Conservation (phyloP, 2,329 filamentous ascomycete genomes). For the Neurospora crassa region DNA sequence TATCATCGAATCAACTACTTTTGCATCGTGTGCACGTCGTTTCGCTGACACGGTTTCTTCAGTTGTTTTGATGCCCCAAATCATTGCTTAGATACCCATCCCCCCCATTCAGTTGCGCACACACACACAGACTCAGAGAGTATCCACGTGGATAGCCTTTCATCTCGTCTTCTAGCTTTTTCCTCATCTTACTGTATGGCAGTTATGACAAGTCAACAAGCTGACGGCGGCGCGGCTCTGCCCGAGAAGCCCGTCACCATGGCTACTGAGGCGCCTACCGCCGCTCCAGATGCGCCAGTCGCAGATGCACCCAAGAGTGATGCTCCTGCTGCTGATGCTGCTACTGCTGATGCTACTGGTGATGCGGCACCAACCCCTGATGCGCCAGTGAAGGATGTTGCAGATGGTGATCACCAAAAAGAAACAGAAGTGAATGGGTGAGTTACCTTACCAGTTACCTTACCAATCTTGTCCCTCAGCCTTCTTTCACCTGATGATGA, state of each 20-base stretch:
- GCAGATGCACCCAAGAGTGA: background rate
- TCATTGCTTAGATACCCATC: background rate
- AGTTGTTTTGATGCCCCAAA: background rate
- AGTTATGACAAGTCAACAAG: constrained; percentile 42
- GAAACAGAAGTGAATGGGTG: constrained; percentile 2
- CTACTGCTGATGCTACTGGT: background rate
- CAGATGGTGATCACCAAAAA: background rate
- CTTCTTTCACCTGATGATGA: background rate
- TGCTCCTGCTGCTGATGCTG: background rate
- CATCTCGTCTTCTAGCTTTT: constrained; percentile 6
- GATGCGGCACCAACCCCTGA: background rate
- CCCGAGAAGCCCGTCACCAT: constrained; percentile 43
- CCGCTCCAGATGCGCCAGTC: background rate
- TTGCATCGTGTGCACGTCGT: background rate
- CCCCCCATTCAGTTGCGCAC: background rate
- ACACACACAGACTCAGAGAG: background rate
- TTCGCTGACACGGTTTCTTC: background rate
- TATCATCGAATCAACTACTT: background rate
- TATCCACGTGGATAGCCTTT: constrained; percentile 27
- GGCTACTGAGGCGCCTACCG: constrained; percentile 21
- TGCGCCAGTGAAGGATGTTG: background rate
- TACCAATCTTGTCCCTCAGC: background rate
- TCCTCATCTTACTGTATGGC: constrained; percentile 32
- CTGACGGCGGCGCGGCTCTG: constrained; percentile 27
- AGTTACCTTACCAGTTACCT: background rate